Evolutionary conservation across 2,329 filamentous ascomycete species (phyloP).

Genomic region (Lasiodiplodia sp.): DNA sequence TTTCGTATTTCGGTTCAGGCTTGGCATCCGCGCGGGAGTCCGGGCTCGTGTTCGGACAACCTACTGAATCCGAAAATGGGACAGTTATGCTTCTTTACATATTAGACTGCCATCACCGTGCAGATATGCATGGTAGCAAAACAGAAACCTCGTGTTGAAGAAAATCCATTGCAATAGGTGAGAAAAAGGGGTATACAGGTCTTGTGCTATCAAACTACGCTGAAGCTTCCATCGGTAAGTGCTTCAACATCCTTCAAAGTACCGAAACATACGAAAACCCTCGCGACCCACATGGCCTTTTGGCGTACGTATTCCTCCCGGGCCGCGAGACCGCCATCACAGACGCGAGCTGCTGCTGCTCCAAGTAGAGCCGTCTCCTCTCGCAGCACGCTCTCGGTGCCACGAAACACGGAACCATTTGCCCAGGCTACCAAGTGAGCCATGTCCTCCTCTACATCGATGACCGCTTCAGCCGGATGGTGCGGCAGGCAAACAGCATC

Average conservation of each 20-base stretch:
- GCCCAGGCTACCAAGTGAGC: slow-evolving; percentile 16
- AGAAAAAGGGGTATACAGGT: neutral
- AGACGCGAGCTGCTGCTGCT: neutral
- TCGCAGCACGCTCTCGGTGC: slow-evolving; percentile 8
- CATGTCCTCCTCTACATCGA: slow-evolving; percentile 20
- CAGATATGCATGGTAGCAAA: neutral
- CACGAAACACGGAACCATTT: slow-evolving; percentile 11
- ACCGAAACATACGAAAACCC: slow-evolving; percentile 15
- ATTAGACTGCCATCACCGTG: neutral
- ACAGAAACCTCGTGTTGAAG: neutral
- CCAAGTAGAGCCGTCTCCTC: slow-evolving; percentile 16
- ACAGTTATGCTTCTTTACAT: neutral
- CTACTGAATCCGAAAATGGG: slow-evolving; percentile 1
- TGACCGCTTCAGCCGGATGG: neutral
- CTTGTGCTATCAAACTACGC: neutral
- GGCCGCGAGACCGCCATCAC: neutral
- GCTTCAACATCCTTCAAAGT: neutral
- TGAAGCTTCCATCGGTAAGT: neutral
- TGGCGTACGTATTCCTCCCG: slow-evolving; percentile 4
- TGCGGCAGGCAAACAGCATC: neutral
- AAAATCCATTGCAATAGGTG: neutral
- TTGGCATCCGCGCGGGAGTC: neutral
- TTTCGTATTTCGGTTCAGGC: slow-evolving; percentile 12
- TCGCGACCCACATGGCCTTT: slow-evolving; percentile 12
- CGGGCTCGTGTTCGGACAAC: neutral